Percentiles rank a stretch among this genome's conserved stretches.
Conservation (phyloP, 2,329 filamentous ascomycete species). For the Metarhizium rileyi region DNA sequence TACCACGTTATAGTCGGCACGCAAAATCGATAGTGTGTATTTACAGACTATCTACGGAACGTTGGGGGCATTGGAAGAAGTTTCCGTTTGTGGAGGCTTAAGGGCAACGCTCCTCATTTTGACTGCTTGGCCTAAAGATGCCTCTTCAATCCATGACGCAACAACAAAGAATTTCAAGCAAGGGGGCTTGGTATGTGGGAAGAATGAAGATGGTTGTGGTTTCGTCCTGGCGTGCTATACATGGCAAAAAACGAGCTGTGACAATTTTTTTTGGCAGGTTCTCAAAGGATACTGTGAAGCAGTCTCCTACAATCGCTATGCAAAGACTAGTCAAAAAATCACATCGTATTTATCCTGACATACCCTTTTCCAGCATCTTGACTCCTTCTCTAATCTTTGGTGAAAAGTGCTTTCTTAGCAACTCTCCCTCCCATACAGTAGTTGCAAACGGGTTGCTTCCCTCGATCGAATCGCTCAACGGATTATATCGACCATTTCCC, state of each 20-base stretch:
- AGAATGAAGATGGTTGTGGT: background rate
- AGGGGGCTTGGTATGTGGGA: no score
- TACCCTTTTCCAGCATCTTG: slow-evolving; percentile 57
- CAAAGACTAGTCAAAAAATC: background rate
- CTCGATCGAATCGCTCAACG: slow-evolving; percentile 64
- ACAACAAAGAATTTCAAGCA: background rate
- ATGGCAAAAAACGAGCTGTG: background rate
- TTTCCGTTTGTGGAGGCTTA: background rate
- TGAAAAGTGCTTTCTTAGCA: slow-evolving; percentile 76
- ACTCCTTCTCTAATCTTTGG: slow-evolving; percentile 74
- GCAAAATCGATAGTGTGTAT: background rate
- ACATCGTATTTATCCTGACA: slow-evolving; percentile 25
- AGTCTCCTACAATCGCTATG: background rate
- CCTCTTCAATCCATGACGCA: background rate
- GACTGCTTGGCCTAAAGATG: background rate
- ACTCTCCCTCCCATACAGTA: slow-evolving; percentile 88
- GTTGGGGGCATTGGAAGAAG: no score
- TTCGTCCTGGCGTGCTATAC: background rate
- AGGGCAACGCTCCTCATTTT: background rate
- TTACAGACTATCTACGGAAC: background rate
- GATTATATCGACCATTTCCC: slow-evolving; percentile 79
- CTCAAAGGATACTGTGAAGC: background rate
- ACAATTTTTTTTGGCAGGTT: background rate
- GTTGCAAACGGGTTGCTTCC: slow-evolving; percentile 82
- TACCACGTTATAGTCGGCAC: no score